Evolutionary conservation across 1,284 basidiomycete genomes (phyloP).

Genomic region (Leccinum laetum): DNA sequence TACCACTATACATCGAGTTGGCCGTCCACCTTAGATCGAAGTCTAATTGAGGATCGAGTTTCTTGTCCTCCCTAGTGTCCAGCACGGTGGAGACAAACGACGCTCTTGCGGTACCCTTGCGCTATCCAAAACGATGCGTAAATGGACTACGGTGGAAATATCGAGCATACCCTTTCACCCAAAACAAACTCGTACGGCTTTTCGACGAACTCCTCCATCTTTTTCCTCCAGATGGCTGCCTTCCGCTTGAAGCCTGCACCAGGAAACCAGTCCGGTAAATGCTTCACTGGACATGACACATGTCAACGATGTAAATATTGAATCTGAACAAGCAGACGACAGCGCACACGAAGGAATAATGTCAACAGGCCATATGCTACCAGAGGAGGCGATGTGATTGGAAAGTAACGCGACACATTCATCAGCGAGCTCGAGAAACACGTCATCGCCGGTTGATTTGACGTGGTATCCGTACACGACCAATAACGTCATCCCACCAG

Average conservation of each 20-base stretch:
- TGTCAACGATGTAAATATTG: slow-evolving; percentile 1
- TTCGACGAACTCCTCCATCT: slow-evolving; percentile 68
- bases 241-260: slow-evolving; percentile 51
- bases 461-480: no score
- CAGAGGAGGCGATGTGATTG: slow-evolving; percentile 61
- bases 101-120: slow-evolving; percentile 49
- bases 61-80: slow-evolving; percentile 33
- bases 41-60: slow-evolving; percentile 40
- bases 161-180: slow-evolving; percentile 47
- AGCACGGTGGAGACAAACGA: slow-evolving; percentile 66
- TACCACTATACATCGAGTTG: slow-evolving; percentile 68
- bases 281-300: slow-evolving; percentile 28
- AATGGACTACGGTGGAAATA: background rate
- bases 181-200: slow-evolving; percentile 61
- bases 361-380: slow-evolving; percentile 70
- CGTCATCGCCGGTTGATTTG: no score
- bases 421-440: no score
- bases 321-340: background rate
- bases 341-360: slow-evolving; percentile 48
- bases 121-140: slow-evolving; percentile 34
- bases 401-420: slow-evolving; percentile 53
- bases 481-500: no score
- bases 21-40: slow-evolving; percentile 71
- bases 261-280: slow-evolving; percentile 47
- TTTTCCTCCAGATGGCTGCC: slow-evolving; percentile 61